Evolutionary conservation across 768 basidiomycete genomes (phyloP), one percentile per base, ranked within the genome.

Genomic region (Kwoniella shandongensis): DNA sequence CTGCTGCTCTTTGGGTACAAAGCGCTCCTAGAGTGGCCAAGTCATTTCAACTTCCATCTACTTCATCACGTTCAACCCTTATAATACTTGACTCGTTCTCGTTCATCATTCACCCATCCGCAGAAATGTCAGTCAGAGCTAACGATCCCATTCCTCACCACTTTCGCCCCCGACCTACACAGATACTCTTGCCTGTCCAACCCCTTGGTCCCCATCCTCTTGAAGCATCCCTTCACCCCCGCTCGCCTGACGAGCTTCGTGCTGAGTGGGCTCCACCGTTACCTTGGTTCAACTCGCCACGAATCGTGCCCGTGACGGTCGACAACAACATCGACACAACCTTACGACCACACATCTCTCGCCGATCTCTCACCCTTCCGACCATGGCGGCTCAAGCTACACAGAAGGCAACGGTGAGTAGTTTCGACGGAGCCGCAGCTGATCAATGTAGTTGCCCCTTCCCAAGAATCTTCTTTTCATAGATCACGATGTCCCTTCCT

Each of bases 401-500:
- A 23, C n/a, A 44, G 32, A 52, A 51, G 47, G 45, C 58, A 30
- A 63, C 32, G 29, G 64, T 63, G 35, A 41, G 58, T 55, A 17
- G 35, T 26, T 30, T 10, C 13, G 25, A 15, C 32, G 32, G 13
- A 6, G 32, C 13, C 32, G 32, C 32, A 6, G 41, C 27, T 35
- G 11, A 44, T 25, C 10, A 17, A 32, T 42, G 1, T 52, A 74
- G 69, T 64, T 77, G 13, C 75, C 70, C 13, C 61, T 69, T 47
- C 70, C 71, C 48, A 68, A 72, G 46, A 74, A 76, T 26, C 66
- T 76, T 29, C 67, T 75, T 35, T 78, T 72, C 66, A 73, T 76
- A 56, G 75, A 76, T 18, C 70, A 67, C 25, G 67, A 74, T 22
- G 69, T 76, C 39, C 64, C 67, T 26, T 36, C 61, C 4, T 66